phyloP scores from a whole-genome alignment of 2,329 filamentous ascomycete genomes.

The Claviceps humidiphila region DNA sequence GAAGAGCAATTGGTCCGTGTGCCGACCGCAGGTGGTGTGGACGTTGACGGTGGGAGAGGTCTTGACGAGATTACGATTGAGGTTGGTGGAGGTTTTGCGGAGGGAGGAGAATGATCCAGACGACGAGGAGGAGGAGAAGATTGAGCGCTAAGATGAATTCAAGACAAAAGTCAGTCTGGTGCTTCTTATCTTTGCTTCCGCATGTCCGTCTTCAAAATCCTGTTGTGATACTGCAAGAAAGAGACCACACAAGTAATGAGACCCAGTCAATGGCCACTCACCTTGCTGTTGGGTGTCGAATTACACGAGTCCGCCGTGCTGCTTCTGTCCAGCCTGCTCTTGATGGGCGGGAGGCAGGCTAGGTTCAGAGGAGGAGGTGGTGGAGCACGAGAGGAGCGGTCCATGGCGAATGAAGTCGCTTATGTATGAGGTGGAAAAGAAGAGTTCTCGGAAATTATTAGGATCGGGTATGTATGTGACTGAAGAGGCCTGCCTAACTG shows the following conservation, averaged over 20 bases:
- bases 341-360: slow-evolving; percentile 5
- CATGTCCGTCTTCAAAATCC: not conserved
- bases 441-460: too few relatives aligned
- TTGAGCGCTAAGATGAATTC: slow-evolving; percentile 11
- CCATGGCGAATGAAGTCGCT: not conserved
- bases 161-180: slow-evolving; percentile 10
- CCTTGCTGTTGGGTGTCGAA: slow-evolving; percentile 12
- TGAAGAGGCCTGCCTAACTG: too few relatives aligned
- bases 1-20: slow-evolving; percentile 40
- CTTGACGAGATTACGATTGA: slow-evolving; percentile 17
- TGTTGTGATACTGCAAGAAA: not conserved
- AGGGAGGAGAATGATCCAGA: slow-evolving; percentile 12
- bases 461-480: too few relatives aligned
- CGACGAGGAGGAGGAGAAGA: slow-evolving; percentile 19
- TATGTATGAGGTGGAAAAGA: too few relatives aligned
- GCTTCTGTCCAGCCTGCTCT: slow-evolving; percentile 11
- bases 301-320: slow-evolving; percentile 12
- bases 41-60: slow-evolving; percentile 33
- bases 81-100: slow-evolving; percentile 18
- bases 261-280: slow-evolving; percentile 4
- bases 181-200: not conserved
- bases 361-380: slow-evolving; percentile 8
- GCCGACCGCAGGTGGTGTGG: slow-evolving; percentile 41
- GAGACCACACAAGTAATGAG: not conserved
- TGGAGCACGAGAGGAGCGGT: slow-evolving; percentile 4